Percentiles rank a stretch among this genome's conserved stretches.
Conservation (phyloP, 2,329 filamentous ascomycete species). For the Biscogniauxia mediterranea region DNA sequence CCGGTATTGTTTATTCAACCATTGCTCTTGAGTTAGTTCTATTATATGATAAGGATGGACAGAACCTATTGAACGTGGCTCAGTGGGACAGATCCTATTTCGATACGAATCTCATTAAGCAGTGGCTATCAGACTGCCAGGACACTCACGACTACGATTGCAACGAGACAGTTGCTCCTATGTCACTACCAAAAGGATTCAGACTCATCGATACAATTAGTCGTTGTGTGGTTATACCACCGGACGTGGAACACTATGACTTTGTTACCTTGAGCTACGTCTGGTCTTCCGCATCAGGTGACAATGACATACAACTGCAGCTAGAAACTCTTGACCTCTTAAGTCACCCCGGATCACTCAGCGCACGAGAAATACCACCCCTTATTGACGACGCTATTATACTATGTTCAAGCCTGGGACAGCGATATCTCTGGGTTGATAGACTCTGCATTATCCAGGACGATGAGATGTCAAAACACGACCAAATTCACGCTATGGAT, state of each 20-base stretch:
- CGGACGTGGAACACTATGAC: background rate
- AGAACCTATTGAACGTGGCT: conserved; percentile 2
- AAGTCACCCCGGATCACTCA: background rate
- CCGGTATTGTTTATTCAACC: background rate
- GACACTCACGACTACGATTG: conserved; percentile 8
- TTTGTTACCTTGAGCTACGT: conserved; percentile 11
- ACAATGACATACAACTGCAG: conserved; percentile 3
- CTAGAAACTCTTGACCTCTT: conserved; percentile 1
- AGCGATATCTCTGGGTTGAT: conserved; percentile 12
- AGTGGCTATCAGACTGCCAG: conserved; percentile 6
- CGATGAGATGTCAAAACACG: conserved; percentile 3
- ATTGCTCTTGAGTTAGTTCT: conserved; percentile 4
- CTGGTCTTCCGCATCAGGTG: conserved; percentile 3
- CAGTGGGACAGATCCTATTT: conserved; percentile 6
- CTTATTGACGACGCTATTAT: conserved; percentile 7
- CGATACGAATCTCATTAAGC: conserved; percentile 1
- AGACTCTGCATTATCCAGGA: conserved; percentile 11
- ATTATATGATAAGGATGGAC: conserved; percentile 6
- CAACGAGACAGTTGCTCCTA: background rate
- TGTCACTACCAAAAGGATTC: conserved; percentile 1
- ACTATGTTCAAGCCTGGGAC: conserved; percentile 4
- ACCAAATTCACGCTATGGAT: conserved; percentile 9
- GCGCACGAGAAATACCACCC: conserved; percentile 1
- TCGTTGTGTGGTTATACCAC: conserved; percentile 2
- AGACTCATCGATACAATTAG: conserved; percentile 7